Conservation (phyloP, 257 asterid genomes). For the Lithospermum erythrorhizon region DNA sequence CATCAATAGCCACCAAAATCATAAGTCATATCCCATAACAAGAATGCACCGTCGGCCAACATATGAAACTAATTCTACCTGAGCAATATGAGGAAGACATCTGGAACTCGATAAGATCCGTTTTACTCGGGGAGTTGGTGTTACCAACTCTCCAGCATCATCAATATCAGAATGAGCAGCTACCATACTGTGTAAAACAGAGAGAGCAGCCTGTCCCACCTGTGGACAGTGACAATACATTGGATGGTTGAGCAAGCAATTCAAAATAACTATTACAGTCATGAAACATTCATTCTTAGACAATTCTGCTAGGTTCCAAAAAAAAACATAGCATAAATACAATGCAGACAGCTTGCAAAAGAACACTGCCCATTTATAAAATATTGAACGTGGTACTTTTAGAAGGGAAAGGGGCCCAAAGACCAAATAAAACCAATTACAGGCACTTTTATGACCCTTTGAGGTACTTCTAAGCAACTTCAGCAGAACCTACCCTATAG, state of each 20-base stretch:
- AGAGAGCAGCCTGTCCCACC: constrained; percentile 91
- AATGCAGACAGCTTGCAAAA: not conserved
- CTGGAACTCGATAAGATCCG: constrained; percentile 87
- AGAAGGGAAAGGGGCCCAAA: not conserved
- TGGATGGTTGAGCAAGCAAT: not conserved
- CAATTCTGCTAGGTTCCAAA: not conserved
- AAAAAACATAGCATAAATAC: not conserved
- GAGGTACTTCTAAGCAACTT: not conserved
- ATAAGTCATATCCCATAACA: not conserved
- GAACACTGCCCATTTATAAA: not conserved
- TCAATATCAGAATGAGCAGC: constrained; percentile 96
- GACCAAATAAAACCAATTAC: not conserved
- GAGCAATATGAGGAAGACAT: constrained; percentile 93
- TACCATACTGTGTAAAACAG: constrained; percentile 93
- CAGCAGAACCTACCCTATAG: not conserved
- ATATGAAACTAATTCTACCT: constrained; percentile 38
- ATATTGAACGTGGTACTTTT: not conserved
- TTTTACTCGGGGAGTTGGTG: constrained; percentile 96
- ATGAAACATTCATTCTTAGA: not conserved
- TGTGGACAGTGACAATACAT: constrained; percentile 22
- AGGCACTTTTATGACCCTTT: not conserved
- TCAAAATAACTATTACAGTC: not conserved
- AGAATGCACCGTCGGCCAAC: not conserved
- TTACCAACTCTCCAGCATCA: constrained; percentile 98
- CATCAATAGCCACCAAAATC: not conserved